A percentile compares a stretch with the other conserved stretches of the same genome.
Evolutionary conservation across 352 stramenopile species (phyloP).

Genomic region (Peronospora tabacina): DNA sequence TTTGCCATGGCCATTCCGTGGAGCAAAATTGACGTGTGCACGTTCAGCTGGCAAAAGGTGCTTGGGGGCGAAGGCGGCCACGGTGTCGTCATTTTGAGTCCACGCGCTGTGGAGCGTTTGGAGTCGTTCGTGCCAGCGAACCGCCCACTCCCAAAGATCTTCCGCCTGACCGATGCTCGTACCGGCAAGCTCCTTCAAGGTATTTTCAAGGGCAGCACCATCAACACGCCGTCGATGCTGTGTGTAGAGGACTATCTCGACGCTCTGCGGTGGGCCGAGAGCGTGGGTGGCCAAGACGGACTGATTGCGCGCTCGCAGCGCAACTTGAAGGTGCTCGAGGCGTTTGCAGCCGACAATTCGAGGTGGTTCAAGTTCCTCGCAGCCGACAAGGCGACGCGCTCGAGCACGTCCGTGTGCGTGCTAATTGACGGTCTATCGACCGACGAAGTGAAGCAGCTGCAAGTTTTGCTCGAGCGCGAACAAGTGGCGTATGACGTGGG

Average conservation of each 20-base stretch:
- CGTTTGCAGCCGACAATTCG: conserved; percentile 94
- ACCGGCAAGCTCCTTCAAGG: conserved; percentile 89
- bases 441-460: conserved; percentile 95
- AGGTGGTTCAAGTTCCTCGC: conserved; percentile 97
- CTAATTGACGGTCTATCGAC: conserved; percentile 89
- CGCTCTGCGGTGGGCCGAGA: conserved; percentile 93
- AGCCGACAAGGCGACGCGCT: conserved; percentile 88
- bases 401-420: conserved; percentile 96
- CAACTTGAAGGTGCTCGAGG: conserved; percentile 93
- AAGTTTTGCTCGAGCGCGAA: conserved; percentile 92
- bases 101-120: conserved; percentile 93
- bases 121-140: conserved; percentile 86
- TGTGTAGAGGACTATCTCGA: conserved; percentile 99
- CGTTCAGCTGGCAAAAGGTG: conserved; percentile 99
- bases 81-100: conserved; percentile 95
- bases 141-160: conserved; percentile 97
- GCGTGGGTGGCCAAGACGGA: conserved; percentile 89
- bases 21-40: conserved; percentile 98
- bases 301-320: conserved; percentile 91
- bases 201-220: conserved; percentile 98
- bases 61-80: conserved; percentile 97
- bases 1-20: conserved; percentile 99
- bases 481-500: conserved; percentile 96
- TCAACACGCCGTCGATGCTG: conserved; percentile 99
- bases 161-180: conserved; percentile 94